Evolutionary conservation across 1,284 basidiomycete species (phyloP), one percentile per base, ranked within the genome.

Genomic region (Ceratobasidium sp.): DNA sequence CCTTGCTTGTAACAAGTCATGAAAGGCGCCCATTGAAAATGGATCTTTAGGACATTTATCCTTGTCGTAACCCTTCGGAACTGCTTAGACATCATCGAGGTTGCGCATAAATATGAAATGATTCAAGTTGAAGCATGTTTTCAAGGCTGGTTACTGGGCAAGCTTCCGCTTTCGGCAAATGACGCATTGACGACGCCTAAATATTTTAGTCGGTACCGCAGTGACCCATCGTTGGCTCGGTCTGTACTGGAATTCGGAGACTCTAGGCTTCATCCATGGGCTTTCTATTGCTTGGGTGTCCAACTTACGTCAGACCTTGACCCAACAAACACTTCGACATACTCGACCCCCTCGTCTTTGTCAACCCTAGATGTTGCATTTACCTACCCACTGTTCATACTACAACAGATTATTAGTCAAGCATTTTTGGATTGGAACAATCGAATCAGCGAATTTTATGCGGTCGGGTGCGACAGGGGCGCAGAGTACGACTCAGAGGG

Each of bases 71-170:
- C 61, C 15, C 61, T 64, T 44, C 61, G 61, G 26, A 67, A 67
- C 17, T 52, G 48, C 40, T 20, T 70, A 20, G 42, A 54, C 20
- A 54, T 59, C 7, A 70, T 70, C 23, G 54, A 70, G 26, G 33
- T 70, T 2, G 68, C 68, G 23, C 68, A 70, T 44, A 70, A 70
- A 59, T 70, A 70, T 42, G 52, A 70, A n/a, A 70, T 70, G 68
- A 57, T 9, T 7, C 40, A 70, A 26, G 50, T 70, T 10, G 68
- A 70, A 70, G 68, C 68, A 10, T 44, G 52, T 13, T 44, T 70
- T 42, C 68, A 70, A 54, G 52, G 38, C 9, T 57, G 50, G 52
- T n/a, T 70, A 9, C 17, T 46, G 54, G 52, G 38, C 7, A 52
- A 57, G 17, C 54, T 70, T 7, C 68, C 68, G 5, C 50, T 46